A percentile compares a stretch with the other conserved stretches of the same genome.
phyloP scores from a whole-genome alignment of 495 filamentous ascomycete genomes.

The Collariella sp. region DNA sequence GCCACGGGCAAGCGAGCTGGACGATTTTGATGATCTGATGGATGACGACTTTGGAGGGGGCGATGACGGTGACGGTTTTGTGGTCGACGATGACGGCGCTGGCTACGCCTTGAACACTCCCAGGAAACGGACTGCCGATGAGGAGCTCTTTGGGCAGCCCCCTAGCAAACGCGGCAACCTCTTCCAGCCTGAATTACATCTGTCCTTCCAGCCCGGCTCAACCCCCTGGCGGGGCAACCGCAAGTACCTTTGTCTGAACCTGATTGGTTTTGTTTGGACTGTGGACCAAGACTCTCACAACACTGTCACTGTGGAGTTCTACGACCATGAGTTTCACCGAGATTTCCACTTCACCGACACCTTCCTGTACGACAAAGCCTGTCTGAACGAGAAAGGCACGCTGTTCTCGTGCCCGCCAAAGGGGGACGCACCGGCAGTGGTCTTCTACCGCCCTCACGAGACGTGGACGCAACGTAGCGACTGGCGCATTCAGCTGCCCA shows the following conservation, averaged over 20 bases:
- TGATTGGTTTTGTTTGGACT: slow-evolving; percentile 93
- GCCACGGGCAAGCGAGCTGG: slow-evolving; percentile 34
- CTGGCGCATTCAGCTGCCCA: slow-evolving; percentile 78
- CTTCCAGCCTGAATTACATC: slow-evolving; percentile 64
- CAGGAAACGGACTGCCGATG: slow-evolving; percentile 57
- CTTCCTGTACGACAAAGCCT: slow-evolving; percentile 93
- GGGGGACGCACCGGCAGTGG: slow-evolving; percentile 59
- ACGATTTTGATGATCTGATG: slow-evolving; percentile 48
- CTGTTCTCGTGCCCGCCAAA: slow-evolving; percentile 76
- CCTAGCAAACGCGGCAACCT: slow-evolving; percentile 37
- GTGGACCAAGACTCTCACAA: slow-evolving; percentile 91
- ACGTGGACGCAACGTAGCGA: slow-evolving; percentile 88
- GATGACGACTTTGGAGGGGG: slow-evolving; percentile 51
- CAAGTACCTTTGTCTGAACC: slow-evolving; percentile 85
- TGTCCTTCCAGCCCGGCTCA: slow-evolving; percentile 82
- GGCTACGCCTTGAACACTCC: slow-evolving; percentile 69
- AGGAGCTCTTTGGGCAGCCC: slow-evolving; percentile 30
- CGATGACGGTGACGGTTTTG: slow-evolving; percentile 64
- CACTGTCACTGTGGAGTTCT: slow-evolving; percentile 95
- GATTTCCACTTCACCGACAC: slow-evolving; percentile 98
- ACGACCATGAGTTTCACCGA: slow-evolving; percentile 81
- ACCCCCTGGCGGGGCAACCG: slow-evolving; percentile 93
- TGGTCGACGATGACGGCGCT: slow-evolving; percentile 91
- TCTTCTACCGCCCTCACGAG: slow-evolving; percentile 97
- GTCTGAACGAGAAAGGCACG: slow-evolving; percentile 69